Evolutionary conservation across 345 rosid genomes (phyloP), one percentile per base, ranked within the genome.

Genomic region (Durio zibethinus): DNA sequence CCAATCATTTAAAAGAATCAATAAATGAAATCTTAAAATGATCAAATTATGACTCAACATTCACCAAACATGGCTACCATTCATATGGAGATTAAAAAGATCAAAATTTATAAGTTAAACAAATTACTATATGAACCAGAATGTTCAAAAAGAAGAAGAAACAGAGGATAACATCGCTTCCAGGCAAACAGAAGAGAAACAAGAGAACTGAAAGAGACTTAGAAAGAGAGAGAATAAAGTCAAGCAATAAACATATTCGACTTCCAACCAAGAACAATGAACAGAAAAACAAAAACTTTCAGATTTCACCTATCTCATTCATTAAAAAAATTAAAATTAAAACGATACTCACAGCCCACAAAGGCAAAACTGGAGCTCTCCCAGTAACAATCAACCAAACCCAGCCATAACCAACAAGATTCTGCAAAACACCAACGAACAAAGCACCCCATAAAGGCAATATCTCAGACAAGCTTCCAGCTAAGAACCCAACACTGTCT

Each of bases 391-490:
- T 79, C 78, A 94, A 89, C 99, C 99, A 97, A 80, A 97, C 92
- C 97, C 96, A 91, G 1, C 99, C 98, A 64, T 94, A 94, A 45
- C 99, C 98, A 76, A 92, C 52, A 75, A 97, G 85, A 74, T 94
- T 97, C 86, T 91, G 99, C 61, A 97, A 43, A 68, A 93, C 97
- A 40, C 99, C 99, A 47, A 97, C 91, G 40, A 94, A 89, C 80
- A 92, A 85, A 84, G 94, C 94, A 21, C 93, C 98, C 99, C 99
- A 97, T 4, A 97, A 73, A 75, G 99, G 99, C 82, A 97, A 83
- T 45, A 90, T 73, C 90, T 97, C 99, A 23, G 89, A 89, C 63
- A 97, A 87, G 79, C 86, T 84, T 11, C 98, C 98, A n/a, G 98
- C 96, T 77, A 97, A 76, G 81, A 97, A 94, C 29, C 99, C 99